phyloP scores from a whole-genome alignment of 2,329 filamentous ascomycete species.

The Ophiocordyceps camponoti-leonardi region DNA sequence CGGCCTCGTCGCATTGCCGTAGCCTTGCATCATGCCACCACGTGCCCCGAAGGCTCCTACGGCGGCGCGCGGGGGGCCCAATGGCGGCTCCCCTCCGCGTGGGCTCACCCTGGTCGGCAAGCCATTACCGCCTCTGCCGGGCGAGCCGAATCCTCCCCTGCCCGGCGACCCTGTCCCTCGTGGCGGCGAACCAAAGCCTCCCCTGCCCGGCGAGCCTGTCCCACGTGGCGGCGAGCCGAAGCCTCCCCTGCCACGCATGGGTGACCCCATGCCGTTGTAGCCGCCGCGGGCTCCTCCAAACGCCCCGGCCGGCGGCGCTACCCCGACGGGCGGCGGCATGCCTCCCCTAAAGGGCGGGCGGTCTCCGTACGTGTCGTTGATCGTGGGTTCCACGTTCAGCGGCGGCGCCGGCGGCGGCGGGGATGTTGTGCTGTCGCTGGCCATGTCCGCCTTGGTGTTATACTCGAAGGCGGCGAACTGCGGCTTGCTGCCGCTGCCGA shows the following conservation, averaged over 20 bases:
- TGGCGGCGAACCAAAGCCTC: constrained; percentile 9
- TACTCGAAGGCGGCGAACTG: constrained; percentile 51
- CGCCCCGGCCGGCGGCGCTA: constrained; percentile 12
- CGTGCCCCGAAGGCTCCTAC: constrained; percentile 12
- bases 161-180: constrained; percentile 8
- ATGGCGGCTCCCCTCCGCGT: constrained; percentile 17
- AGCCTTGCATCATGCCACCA: constrained; percentile 21
- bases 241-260: constrained; percentile 21
- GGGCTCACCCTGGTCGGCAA: constrained; percentile 10
- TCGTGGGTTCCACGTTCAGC: neutral
- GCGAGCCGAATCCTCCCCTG: constrained; percentile 21
- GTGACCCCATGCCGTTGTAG: constrained; percentile 27
- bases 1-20: constrained; percentile 16
- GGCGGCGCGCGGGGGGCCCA: constrained; percentile 14
- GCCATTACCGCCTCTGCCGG: constrained; percentile 14
- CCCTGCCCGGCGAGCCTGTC: neutral
- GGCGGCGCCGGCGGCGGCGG: no score
- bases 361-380: constrained; percentile 22
- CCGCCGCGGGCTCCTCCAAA: constrained; percentile 26
- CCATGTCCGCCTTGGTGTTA: constrained; percentile 41
- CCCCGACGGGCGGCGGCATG: constrained; percentile 5
- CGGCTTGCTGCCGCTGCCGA: constrained; percentile 36
- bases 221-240: constrained; percentile 16
- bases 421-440: constrained; percentile 45
- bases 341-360: constrained; percentile 37